phyloP scores from a whole-genome alignment of 805 yeast genomes.

The Scheffersomyces amazonensis region DNA sequence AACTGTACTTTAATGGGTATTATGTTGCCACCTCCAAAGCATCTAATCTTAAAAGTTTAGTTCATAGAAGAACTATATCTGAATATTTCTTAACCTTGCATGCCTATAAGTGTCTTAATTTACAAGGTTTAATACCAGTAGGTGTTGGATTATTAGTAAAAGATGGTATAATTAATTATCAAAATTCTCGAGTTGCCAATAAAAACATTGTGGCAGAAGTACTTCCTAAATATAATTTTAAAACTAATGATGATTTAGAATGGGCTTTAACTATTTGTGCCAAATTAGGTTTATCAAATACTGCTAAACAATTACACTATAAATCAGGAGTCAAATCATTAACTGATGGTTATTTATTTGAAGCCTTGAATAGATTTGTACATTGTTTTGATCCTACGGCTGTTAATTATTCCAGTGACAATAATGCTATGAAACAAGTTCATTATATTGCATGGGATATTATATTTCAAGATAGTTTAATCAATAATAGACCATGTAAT shows the following conservation, averaged over 20 bases:
- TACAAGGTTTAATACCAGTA: constrained; percentile 56
- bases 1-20: constrained; percentile 50
- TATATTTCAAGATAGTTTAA: constrained; percentile 57
- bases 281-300: constrained; percentile 55
- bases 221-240: constrained; percentile 58
- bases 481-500: constrained; percentile 51
- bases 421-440: constrained; percentile 40
- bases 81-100: constrained; percentile 55
- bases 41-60: constrained; percentile 7
- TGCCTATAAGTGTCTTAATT: constrained; percentile 52
- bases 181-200: constrained; percentile 30
- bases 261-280: constrained; percentile 78
- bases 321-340: constrained; percentile 46
- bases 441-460: constrained; percentile 55
- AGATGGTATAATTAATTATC: constrained; percentile 41
- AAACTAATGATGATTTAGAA: constrained; percentile 73
- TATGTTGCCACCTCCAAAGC: constrained; percentile 15
- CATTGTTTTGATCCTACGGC: constrained; percentile 52
- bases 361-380: constrained; percentile 62
- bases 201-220: constrained; percentile 48
- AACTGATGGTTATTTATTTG: constrained; percentile 55
- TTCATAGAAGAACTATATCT: constrained; percentile 38
- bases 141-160: constrained; percentile 61
- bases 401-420: constrained; percentile 9
- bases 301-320: constrained; percentile 54